Base-by-base conservation (phyloP, 73 alveolate species). In the Paraurostyla sp. region DNA sequence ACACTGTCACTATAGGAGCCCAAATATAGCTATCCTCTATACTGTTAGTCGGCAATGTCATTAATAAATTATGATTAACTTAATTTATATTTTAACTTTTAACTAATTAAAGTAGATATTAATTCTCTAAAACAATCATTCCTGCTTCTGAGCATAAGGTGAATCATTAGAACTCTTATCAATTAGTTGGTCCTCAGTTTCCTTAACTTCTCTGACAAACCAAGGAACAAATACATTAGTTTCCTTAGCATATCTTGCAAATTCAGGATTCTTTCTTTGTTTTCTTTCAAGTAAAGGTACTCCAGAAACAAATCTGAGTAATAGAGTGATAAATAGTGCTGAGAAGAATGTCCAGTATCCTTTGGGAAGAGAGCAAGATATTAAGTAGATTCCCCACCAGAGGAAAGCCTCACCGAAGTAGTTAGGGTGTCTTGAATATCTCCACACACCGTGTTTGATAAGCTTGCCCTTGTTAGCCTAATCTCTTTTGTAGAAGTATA, bases 351-450 rank as follows among this genome's bases (percentile, higher is more conserved):
- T 75, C 0, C 71, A 65, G 92, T 93, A 84, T 32, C 89, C 91
- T 35, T 90, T 54, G 57, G 63, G 75, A 7, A 89, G 87, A 0
- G 86, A 83, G 71, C 78, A 83, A 0, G 95, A 92, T 18, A 93
- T 59, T 13, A 93, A 30, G 50, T 38, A 89, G 41, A 88, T 42
- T n/a, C 95, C 95, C 93, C 94, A 89, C 97, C 97, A 93, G 48
- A 82, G 59, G 76, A 93, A 32, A 22, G 91, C 65, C 38, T 91
- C 95, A 11, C 97, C 97, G 76, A 93, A 93, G 69, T 93, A 93
- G 76, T 93, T 93, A 9, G 97, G 97, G 51, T 93, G 97, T 65
- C 97, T 76, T 0, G 96, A 91, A 43, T 91, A 93, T 71, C 87
- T 85, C 97, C 97, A 93, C 16, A 93, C 65, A 20, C 95, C 95